A percentile compares a stretch with the other conserved stretches of the same genome.
Evolutionary conservation across 345 rosid species (phyloP).

Genomic region (Populus simonii): DNA sequence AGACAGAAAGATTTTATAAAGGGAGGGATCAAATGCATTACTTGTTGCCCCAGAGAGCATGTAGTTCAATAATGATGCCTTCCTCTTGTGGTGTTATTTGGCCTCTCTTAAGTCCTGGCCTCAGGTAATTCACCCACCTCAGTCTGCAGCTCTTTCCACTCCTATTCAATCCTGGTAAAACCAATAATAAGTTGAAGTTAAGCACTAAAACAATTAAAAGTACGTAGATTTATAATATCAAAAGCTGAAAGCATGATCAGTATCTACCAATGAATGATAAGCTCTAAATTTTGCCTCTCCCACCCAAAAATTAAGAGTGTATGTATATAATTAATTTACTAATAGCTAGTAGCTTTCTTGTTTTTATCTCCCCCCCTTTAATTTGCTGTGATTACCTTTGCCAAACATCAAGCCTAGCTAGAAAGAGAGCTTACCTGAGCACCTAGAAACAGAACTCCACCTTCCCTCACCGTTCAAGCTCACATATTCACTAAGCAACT

Average conservation of each 20-base stretch:
- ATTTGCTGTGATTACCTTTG: neutral
- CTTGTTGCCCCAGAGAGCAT: constrained; percentile 91
- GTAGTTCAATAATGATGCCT: constrained; percentile 76
- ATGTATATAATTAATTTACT: too few relatives aligned
- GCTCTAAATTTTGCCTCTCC: neutral
- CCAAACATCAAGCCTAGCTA: neutral
- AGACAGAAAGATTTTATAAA: neutral
- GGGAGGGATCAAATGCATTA: constrained; percentile 23
- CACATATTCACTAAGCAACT: constrained; percentile 56
- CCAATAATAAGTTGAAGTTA: neutral
- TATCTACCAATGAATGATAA: neutral
- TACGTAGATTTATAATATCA: neutral
- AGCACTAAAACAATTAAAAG: neutral
- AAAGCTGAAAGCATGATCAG: neutral
- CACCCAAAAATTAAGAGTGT: too few relatives aligned
- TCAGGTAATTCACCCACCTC: constrained; percentile 88
- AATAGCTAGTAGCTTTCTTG: too few relatives aligned
- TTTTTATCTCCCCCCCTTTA: too few relatives aligned
- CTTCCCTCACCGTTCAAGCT: constrained; percentile 67
- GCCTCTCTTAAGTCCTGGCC: constrained; percentile 86
- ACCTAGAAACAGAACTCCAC: constrained; percentile 72
- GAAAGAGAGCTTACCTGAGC: constrained; percentile 42
- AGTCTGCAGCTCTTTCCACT: constrained; percentile 87
- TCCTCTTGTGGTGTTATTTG: constrained; percentile 81
- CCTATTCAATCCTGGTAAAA: constrained; percentile 30